Base-by-base conservation (phyloP, 1,139 yeast species). In the Suhomyces yuchorum region DNA sequence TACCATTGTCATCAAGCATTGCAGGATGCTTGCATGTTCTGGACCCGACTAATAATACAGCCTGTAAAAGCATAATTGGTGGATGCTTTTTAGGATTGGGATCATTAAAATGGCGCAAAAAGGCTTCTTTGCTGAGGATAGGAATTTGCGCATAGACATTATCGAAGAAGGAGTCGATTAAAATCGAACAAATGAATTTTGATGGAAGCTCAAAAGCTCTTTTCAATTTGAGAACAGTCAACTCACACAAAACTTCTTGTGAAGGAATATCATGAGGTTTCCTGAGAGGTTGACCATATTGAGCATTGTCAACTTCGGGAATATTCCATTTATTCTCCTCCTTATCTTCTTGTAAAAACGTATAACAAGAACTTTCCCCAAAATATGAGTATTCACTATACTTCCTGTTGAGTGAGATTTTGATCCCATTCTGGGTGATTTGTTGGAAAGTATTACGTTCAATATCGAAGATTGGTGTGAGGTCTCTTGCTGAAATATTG, bases 1-100 rank as follows among this genome's bases (percentile, higher is more conserved):
- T 37, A 19, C 54, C 51, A 26, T 41, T 39, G n/a, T 48, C 44
- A 43, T 56, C 57, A 23, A 50, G 28, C 4, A 55, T 43, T 3
- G 56, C 51, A 2, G 58, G 56, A 22, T 55, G 56, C 14, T 33
- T 40, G 37, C 57, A 53, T 12, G 45, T 46, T 20, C 52, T 32
- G 8, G 53, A 37, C 4, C 57, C 59, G n/a, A 47, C 53, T 23
- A 53, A 41, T n/a, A 54, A 42, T 1, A 56, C 35, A 4, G 52
- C 55, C 24, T 54, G 55, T n/a, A 52, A 32, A 12, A 56, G 46
- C 26, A 56, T 50, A 19, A 56, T 46, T 1, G 59, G 59, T 7
- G 59, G 59, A 8, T 49, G 43, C 14, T 43, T 53, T 36, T 44
- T 49, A 9, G 56, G 56, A 24, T 54, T 44, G 14, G 56, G 53